Conservation (phyloP, 140 eudicot species). For the Cichorium intybus region DNA sequence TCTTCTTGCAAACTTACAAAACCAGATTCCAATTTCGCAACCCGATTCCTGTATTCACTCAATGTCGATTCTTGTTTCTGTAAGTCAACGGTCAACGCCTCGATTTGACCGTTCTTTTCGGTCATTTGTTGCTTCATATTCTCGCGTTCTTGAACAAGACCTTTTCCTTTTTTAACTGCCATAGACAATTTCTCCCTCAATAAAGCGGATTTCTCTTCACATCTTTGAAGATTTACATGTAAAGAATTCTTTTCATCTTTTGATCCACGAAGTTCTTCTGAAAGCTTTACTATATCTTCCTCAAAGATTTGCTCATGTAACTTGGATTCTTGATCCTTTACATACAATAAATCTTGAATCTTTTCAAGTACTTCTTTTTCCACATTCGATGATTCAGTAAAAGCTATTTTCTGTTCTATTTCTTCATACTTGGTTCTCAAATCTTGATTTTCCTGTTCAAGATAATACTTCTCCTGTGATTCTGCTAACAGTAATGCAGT, state of each 20-base stretch:
- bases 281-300: conserved; percentile 39
- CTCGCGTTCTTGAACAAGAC: conserved; percentile 92
- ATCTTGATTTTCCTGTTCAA: conserved; percentile 47
- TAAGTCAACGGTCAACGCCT: conserved; percentile 54
- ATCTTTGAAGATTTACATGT: conserved; percentile 54
- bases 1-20: conserved; percentile 40
- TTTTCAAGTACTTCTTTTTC: conserved; percentile 45
- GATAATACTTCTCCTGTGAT: conserved; percentile 54
- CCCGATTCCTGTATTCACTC: conserved; percentile 49
- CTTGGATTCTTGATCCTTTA: conserved; percentile 52
- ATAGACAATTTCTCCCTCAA: conserved; percentile 86
- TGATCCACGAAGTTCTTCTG: conserved; percentile 45
- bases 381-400: conserved; percentile 30
- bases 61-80: conserved; percentile 45
- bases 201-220: conserved; percentile 69
- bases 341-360: conserved; percentile 54
- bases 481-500: conserved; percentile 48
- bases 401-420: conserved; percentile 35
- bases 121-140: conserved; percentile 57
- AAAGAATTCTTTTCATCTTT: conserved; percentile 52
- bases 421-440: conserved; percentile 40
- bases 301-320: conserved; percentile 54
- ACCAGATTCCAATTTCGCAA: conserved; percentile 53
- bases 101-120: conserved; percentile 73
- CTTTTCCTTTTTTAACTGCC: conserved; percentile 98